These are phyloP conservation scores for Chrysoporthe puriensis DNA, from an alignment of 2,329 filamentous ascomycete species.

Conservation along the genomic window DNA sequence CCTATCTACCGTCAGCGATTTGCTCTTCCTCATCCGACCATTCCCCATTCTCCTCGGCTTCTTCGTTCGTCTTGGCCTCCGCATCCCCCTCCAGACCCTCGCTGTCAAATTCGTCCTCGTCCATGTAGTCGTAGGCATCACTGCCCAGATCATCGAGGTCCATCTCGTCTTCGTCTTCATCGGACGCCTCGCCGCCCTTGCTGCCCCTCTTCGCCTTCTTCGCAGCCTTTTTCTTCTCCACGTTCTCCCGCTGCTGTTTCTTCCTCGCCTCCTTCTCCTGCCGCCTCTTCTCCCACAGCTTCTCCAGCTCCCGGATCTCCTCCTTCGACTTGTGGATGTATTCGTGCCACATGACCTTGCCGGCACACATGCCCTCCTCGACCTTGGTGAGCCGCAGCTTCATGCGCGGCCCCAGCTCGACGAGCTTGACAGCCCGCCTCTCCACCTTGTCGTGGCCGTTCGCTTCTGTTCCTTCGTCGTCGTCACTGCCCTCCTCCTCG, in stretches of 20 bases:
- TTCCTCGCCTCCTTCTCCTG: conserved; percentile 82
- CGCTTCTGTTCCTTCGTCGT: conserved; percentile 41
- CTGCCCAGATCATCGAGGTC: conserved; percentile 44
- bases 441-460: conserved; percentile 64
- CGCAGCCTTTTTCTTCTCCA: conserved; percentile 78
- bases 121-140: conserved; percentile 42
- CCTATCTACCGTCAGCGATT: conserved; percentile 32
- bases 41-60: conserved; percentile 53
- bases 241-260: conserved; percentile 84
- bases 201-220: conserved; percentile 37
- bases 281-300: conserved; percentile 76
- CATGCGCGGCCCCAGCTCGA: conserved; percentile 91
- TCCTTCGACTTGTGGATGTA: conserved; percentile 82
- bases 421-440: conserved; percentile 85
- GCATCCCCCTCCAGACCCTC: conserved; percentile 55
- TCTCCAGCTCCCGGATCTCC: conserved; percentile 79
- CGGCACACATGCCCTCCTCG: conserved; percentile 87
- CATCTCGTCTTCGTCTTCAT: conserved; percentile 40
- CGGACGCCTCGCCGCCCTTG: conserved; percentile 44
- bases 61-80: conserved; percentile 53
- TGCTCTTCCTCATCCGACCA: conserved; percentile 57
- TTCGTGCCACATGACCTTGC: conserved; percentile 97
- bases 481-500: conserved; percentile 49
- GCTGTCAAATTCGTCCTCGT: conserved; percentile 55
- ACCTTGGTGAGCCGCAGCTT: conserved; percentile 90